Evolutionary conservation across 2,329 filamentous ascomycete species (phyloP).

Genomic region (Pseudocercospora crystallina): DNA sequence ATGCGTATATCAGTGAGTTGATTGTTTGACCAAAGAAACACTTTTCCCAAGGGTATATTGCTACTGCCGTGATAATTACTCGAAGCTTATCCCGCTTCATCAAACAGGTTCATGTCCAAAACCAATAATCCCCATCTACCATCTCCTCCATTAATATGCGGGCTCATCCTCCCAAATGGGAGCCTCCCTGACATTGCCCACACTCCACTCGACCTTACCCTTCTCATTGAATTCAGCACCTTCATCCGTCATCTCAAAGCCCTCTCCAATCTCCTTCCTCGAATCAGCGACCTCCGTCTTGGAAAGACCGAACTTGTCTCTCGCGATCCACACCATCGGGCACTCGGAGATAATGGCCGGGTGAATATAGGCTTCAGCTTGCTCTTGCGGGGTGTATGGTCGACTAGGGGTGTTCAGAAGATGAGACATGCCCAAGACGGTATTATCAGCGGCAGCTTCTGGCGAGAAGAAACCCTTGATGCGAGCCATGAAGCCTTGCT

Average conservation of each 20-base stretch:
- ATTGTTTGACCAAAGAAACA: too few relatives aligned
- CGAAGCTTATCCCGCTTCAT: too few relatives aligned
- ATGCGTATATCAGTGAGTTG: too few relatives aligned
- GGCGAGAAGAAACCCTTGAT: constrained; percentile 28
- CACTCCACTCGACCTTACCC: constrained; percentile 45
- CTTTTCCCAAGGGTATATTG: too few relatives aligned
- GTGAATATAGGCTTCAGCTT: constrained; percentile 45
- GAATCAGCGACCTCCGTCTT: constrained; percentile 38
- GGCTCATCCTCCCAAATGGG: constrained; percentile 42
- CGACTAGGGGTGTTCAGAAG: constrained; percentile 33
- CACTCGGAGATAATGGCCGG: constrained; percentile 43
- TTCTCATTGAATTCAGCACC: constrained; percentile 48
- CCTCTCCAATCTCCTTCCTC: constrained; percentile 35
- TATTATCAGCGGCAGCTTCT: constrained; percentile 22
- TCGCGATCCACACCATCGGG: constrained; percentile 46
- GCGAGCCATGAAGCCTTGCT: constrained; percentile 17
- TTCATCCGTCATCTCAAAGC: constrained; percentile 41
- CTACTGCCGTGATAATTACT: too few relatives aligned
- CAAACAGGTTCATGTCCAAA: too few relatives aligned
- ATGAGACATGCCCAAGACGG: constrained; percentile 35
- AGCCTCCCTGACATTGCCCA: constrained; percentile 38
- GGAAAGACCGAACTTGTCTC: constrained; percentile 45
- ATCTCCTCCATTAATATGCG: constrained; percentile 6
- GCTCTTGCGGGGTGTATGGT: constrained; percentile 32
- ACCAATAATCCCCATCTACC: too few relatives aligned